These are phyloP conservation scores for Allomyces javanicus DNA, from an alignment of 192 early-diverging fungal genomes.

Conservation along the genomic window DNA sequence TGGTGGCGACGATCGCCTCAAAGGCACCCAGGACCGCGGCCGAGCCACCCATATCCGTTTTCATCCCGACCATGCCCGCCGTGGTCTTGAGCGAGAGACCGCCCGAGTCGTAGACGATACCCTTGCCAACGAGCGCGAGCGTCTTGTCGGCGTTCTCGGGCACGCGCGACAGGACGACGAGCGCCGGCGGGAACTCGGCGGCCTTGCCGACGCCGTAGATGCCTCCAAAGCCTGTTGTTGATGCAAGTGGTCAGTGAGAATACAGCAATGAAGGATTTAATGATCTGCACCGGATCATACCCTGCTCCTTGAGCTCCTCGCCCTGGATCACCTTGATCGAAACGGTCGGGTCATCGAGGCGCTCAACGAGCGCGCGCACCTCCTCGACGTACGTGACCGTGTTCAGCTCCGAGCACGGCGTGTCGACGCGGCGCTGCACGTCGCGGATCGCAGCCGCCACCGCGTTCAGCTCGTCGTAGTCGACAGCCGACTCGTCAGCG, in stretches of 20 bases:
- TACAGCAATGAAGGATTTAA: no score
- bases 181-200: constrained; percentile 17
- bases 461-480: constrained; percentile 1
- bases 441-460: constrained; percentile 12
- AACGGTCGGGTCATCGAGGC: not conserved
- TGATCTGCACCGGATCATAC: not conserved
- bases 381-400: constrained; percentile 17
- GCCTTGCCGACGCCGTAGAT: constrained; percentile 30
- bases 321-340: constrained; percentile 21
- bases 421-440: constrained; percentile 21
- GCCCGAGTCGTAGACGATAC: constrained; percentile 34
- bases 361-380: constrained; percentile 6
- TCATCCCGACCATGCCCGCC: constrained; percentile 18
- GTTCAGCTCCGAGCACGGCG: constrained; percentile 22
- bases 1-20: constrained; percentile 13
- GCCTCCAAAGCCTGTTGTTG: constrained; percentile 9
- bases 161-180: constrained; percentile 19
- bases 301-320: constrained; percentile 18
- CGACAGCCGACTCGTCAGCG: constrained; percentile 1
- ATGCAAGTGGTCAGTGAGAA: constrained; percentile 1
- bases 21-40: constrained; percentile 26
- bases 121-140: constrained; percentile 32
- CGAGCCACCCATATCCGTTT: constrained; percentile 32
- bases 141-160: constrained; percentile 15
- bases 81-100: constrained; percentile 23